Conservation (phyloP, 805 yeast genomes). For the Suhomyces prunicola region DNA sequence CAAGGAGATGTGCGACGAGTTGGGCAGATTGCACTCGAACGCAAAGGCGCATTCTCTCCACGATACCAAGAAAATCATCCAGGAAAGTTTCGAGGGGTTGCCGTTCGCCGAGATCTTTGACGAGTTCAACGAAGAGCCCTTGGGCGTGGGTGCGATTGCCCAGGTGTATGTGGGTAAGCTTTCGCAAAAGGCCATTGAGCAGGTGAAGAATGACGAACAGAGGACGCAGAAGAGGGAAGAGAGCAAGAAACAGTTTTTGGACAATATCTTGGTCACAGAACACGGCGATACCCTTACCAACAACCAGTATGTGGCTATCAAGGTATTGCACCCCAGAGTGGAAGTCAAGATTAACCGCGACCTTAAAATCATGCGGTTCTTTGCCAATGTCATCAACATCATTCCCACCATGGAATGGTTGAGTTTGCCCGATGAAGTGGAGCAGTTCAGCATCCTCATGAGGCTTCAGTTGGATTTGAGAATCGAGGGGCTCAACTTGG, state of each 20-base stretch:
- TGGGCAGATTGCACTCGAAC: slow-evolving; percentile 77
- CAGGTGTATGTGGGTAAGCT: slow-evolving; percentile 84
- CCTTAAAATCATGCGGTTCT: slow-evolving; percentile 74
- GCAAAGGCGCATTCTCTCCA: slow-evolving; percentile 68
- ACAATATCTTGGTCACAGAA: slow-evolving; percentile 35
- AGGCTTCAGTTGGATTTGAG: slow-evolving; percentile 82
- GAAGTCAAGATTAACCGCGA: slow-evolving; percentile 72
- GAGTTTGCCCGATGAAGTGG: slow-evolving; percentile 90
- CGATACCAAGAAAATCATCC: slow-evolving; percentile 57
- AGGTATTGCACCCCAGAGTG: slow-evolving; percentile 89
- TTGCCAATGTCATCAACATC: slow-evolving; percentile 65
- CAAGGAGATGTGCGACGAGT: slow-evolving; percentile 67
- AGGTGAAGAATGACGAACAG: slow-evolving; percentile 29
- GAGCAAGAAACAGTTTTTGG: slow-evolving; percentile 19
- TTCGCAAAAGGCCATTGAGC: slow-evolving; percentile 41
- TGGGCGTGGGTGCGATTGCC: slow-evolving; percentile 98
- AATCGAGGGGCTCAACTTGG: slow-evolving; percentile 81
- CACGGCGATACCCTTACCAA: slow-evolving; percentile 31
- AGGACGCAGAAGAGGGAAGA: slow-evolving; percentile 7
- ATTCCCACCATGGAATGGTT: slow-evolving; percentile 98
- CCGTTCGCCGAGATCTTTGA: slow-evolving; percentile 75
- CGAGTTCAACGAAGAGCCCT: slow-evolving; percentile 68
- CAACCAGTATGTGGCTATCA: slow-evolving; percentile 73
- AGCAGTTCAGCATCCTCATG: slow-evolving; percentile 84
- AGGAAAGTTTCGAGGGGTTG: slow-evolving; percentile 53